These are phyloP conservation scores for Emmonsia crescens DNA, from an alignment of 2,329 filamentous ascomycete genomes.

Conservation along the genomic window DNA sequence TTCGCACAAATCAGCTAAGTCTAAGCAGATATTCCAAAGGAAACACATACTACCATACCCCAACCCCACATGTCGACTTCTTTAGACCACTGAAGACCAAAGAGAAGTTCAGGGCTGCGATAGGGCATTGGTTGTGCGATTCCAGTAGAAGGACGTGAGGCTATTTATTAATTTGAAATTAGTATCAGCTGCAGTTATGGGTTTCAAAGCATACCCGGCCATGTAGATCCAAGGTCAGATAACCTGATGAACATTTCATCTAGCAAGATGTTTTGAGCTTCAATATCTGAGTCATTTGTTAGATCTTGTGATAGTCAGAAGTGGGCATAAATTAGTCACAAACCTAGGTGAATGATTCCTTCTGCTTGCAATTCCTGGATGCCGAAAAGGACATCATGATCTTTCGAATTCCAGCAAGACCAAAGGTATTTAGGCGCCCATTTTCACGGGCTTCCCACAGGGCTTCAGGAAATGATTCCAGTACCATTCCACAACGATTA, in stretches of 20 bases:
- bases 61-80: constrained; percentile 7
- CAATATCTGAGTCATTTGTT: constrained; percentile 4
- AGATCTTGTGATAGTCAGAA: neutral
- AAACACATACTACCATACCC: constrained; percentile 6
- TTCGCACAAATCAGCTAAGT: neutral
- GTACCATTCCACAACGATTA: no score
- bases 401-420: no score
- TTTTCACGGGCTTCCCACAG: no score
- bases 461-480: no score
- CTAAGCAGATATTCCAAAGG: neutral
- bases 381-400: constrained; percentile 5
- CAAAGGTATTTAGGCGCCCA: no score
- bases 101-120: constrained; percentile 5
- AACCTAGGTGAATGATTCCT: constrained; percentile 5
- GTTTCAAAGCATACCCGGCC: constrained; percentile 2
- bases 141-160: constrained; percentile 3
- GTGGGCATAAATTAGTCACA: neutral
- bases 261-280: constrained; percentile 7
- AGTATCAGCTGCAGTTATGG: neutral
- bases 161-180: neutral
- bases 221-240: constrained; percentile 6
- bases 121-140: constrained; percentile 6
- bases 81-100: constrained; percentile 5
- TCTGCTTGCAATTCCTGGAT: constrained; percentile 2
- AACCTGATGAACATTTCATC: constrained; percentile 2